Evolutionary conservation across 2,329 filamentous ascomycete species (phyloP).

Genomic region (Mycogone perniciosa): DNA sequence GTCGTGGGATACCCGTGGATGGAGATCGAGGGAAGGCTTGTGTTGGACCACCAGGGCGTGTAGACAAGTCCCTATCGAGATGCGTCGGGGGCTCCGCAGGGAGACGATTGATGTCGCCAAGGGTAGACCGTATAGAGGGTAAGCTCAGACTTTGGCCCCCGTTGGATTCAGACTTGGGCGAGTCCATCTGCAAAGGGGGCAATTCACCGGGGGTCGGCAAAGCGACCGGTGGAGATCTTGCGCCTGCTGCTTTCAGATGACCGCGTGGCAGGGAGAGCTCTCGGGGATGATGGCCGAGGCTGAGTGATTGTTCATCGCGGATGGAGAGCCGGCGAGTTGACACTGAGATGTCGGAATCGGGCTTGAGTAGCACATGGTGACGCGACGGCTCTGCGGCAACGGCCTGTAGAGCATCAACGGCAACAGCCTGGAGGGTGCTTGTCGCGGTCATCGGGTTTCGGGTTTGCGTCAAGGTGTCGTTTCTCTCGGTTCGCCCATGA

Average conservation of each 20-base stretch:
- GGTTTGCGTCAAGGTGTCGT: not conserved
- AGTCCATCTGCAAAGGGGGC: conserved; percentile 33
- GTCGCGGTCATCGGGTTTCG: conserved; percentile 12
- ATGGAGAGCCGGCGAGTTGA: conserved; percentile 28
- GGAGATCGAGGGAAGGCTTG: conserved; percentile 31
- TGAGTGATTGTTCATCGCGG: conserved; percentile 25
- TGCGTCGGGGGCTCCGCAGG: conserved; percentile 23
- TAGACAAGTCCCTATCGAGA: conserved; percentile 27
- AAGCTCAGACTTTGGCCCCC: conserved; percentile 26
- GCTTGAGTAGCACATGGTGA: conserved; percentile 12
- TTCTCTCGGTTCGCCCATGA: not conserved
- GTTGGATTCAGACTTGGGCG: conserved; percentile 28
- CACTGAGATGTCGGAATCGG: conserved; percentile 24
- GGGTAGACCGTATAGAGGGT: conserved; percentile 34
- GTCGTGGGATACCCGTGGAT: conserved; percentile 25
- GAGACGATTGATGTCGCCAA: conserved; percentile 30
- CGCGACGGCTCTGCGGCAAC: conserved; percentile 16
- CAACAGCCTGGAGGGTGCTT: conserved; percentile 26
- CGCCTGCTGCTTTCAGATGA: conserved; percentile 13
- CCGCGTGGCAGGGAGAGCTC: conserved; percentile 5
- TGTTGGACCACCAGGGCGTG: conserved; percentile 18
- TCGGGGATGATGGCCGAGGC: conserved; percentile 6
- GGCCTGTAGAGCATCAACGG: conserved; percentile 27
- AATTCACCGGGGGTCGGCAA: conserved; percentile 25
- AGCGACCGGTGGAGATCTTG: conserved; percentile 16